Percentiles rank a stretch among this genome's conserved stretches.
These are phyloP conservation scores for Heimioporus sp. DNA, from an alignment of 768 basidiomycete genomes.

Conservation along the genomic window DNA sequence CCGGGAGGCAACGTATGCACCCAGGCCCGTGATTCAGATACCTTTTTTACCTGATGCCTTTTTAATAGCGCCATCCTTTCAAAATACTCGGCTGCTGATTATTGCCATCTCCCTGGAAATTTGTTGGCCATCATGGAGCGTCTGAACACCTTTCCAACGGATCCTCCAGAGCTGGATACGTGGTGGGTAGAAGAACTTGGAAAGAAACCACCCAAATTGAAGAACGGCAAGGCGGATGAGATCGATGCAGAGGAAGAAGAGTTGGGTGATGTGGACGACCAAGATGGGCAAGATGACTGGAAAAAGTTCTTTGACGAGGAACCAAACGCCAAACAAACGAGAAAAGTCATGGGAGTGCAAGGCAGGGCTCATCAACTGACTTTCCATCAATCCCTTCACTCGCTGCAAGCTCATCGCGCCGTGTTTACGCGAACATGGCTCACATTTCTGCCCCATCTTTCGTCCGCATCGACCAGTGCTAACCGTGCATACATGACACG, in stretches of 20 bases:
- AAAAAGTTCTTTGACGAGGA: conserved; percentile 80
- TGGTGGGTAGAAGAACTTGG: conserved; percentile 81
- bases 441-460: conserved; percentile 60
- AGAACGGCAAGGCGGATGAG: conserved; percentile 41
- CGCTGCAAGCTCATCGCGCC: conserved; percentile 71
- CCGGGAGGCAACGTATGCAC: conserved; percentile 64
- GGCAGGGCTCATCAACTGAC: conserved; percentile 63
- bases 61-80: conserved; percentile 23
- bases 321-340: conserved; percentile 33
- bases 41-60: not conserved
- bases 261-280: conserved; percentile 31
- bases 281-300: conserved; percentile 63
- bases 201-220: conserved; percentile 51
- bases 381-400: conserved; percentile 74
- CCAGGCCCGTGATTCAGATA: not conserved
- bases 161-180: conserved; percentile 60
- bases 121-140: conserved; percentile 64
- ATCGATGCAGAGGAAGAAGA: conserved; percentile 34
- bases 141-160: conserved; percentile 72
- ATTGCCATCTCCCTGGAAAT: conserved; percentile 45
- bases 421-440: conserved; percentile 86
- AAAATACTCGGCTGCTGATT: conserved; percentile 26
- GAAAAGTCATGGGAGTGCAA: conserved; percentile 35
- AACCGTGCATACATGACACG: conserved; percentile 46
- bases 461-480: conserved; percentile 30